phyloP scores from a whole-genome alignment of 495 filamentous ascomycete genomes.

The Tuber aestivum region DNA sequence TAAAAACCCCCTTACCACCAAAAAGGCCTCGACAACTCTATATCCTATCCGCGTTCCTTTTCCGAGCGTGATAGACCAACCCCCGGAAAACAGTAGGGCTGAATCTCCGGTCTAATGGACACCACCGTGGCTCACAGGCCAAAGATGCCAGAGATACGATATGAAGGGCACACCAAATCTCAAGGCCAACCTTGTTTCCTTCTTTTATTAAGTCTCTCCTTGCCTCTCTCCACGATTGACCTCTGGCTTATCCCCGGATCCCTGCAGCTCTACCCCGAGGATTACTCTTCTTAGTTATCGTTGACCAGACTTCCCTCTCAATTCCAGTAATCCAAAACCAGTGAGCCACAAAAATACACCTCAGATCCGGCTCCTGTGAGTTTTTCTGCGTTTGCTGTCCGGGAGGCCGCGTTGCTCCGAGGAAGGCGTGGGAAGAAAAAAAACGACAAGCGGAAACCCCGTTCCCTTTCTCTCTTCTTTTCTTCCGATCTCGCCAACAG shows the following conservation, averaged over 20 bases:
- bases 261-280: conserved; percentile 21
- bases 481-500: not conserved
- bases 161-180: not conserved
- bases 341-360: conserved; percentile 5
- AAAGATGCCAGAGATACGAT: not conserved
- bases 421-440: conserved; percentile 8
- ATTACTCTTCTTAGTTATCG: conserved; percentile 17
- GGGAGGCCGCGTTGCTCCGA: conserved; percentile 24
- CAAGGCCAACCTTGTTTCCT: not conserved
- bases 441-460: conserved; percentile 5
- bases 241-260: not conserved
- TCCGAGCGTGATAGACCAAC: not conserved
- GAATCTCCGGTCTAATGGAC: conserved; percentile 2
- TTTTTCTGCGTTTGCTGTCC: conserved; percentile 28
- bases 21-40: not conserved
- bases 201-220: not conserved
- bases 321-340: conserved; percentile 18
- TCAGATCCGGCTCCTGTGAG: conserved; percentile 12
- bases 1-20: conserved; percentile 29
- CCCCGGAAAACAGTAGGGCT: conserved; percentile 27
- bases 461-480: not conserved
- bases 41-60: not conserved
- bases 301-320: conserved; percentile 16
- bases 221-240: not conserved
- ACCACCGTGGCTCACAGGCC: not conserved